These are phyloP conservation scores for Meyerozyma guilliermondii DNA, from an alignment of 1,139 yeast species.

Conservation along the genomic window DNA sequence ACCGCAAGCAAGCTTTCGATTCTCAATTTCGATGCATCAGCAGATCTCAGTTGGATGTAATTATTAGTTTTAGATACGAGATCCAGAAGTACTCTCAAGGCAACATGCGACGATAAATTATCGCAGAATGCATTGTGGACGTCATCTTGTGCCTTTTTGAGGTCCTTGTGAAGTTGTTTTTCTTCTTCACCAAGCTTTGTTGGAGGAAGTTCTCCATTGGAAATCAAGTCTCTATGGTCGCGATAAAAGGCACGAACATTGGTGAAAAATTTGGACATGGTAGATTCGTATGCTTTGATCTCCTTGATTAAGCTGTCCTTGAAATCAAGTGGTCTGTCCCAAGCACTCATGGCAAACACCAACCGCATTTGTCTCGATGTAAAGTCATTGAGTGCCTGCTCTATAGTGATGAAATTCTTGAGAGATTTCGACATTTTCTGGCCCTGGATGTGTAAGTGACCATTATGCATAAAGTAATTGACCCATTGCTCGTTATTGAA, in stretches of 20 bases:
- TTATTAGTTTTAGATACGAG: conserved; percentile 67
- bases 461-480: conserved; percentile 92
- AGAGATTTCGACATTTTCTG: conserved; percentile 96
- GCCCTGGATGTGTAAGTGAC: conserved; percentile 96
- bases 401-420: conserved; percentile 91
- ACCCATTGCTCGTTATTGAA: conserved; percentile 92
- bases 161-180: conserved; percentile 47
- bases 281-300: conserved; percentile 68
- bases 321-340: conserved; percentile 93
- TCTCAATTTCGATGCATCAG: conserved; percentile 39
- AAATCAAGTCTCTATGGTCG: conserved; percentile 49
- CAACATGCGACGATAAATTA: conserved; percentile 76
- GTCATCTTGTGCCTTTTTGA: conserved; percentile 50
- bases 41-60: conserved; percentile 52
- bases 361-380: conserved; percentile 80
- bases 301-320: conserved; percentile 75
- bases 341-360: conserved; percentile 83
- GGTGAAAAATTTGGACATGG: conserved; percentile 77
- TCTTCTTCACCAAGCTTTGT: conserved; percentile 54
- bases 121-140: conserved; percentile 84
- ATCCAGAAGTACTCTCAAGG: conserved; percentile 59
- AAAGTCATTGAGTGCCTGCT: conserved; percentile 73
- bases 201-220: conserved; percentile 42
- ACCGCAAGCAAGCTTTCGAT: conserved; percentile 64
- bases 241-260: conserved; percentile 71